Base-by-base conservation (phyloP, 2,329 filamentous ascomycete genomes). In the Neopestalotiopsis sp. region DNA sequence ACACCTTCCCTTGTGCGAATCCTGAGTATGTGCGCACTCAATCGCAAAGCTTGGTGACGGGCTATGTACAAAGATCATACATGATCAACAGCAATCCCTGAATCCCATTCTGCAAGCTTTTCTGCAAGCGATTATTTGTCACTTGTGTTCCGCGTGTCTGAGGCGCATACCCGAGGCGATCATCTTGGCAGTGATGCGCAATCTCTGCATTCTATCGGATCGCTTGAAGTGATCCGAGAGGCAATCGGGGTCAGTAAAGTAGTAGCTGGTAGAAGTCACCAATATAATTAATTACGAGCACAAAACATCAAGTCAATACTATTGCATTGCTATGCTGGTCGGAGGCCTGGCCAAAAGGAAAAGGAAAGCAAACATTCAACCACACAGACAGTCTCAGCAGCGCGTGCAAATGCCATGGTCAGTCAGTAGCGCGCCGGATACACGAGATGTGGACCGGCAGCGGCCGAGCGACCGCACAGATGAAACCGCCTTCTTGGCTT, bases 51-150 rank as follows among this genome's bases (percentile, higher is more conserved):
- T 69, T 76, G 45, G 73, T 74, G 2, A 72, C 74, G 1, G 77
- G 61, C 12, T 73, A 28, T 28, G 24, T 28, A 75, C 67, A 74
- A 71, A 10, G 76, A 76, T 61, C 74, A 72, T 38, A 75, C 75
- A 1, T 70, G 57, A 61, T 78, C 74, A 2, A 75, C 65, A 17
- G 69, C 34, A 38, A 38, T 38, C 34, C 34, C 34, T 38, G 34
- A 10, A 10, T 7, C 6, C 1, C 1, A 38, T 38, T 38, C 34
- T 38, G 34, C 34, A 38, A 38, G 34, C 34, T 7, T 38, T 38
- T 38, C 45, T 17, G n/a, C 45, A 20, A 20, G 17, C 17, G 14
- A 53, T 20, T 4, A 53, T 20, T 53, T 53, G 45, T 53, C 14
- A 53, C 45, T 53, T 20, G 5, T 53, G 6, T 53, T 20, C 45